Percentiles rank a stretch among this genome's conserved stretches.
These are phyloP conservation scores for Microstegium vimineum DNA, from an alignment of 176 grass and related monocot genomes.

Conservation along the genomic window DNA sequence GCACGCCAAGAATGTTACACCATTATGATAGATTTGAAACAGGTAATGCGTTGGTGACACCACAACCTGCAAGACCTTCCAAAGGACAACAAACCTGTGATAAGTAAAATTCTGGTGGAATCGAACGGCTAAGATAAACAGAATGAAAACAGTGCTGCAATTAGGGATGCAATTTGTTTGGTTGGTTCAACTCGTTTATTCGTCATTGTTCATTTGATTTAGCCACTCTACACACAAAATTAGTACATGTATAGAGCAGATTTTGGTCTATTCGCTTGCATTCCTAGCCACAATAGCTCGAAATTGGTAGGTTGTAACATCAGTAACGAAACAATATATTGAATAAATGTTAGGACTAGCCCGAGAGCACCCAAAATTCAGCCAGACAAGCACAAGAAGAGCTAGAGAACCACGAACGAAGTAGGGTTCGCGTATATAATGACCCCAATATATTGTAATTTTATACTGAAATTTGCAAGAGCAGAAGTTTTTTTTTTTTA, in stretches of 20 bases:
- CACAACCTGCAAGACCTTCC: constrained; percentile 70
- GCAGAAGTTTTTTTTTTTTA: constrained; percentile 39
- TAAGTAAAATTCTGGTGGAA: background rate
- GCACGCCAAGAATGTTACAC: constrained; percentile 75
- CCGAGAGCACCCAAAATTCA: background rate
- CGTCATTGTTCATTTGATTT: background rate
- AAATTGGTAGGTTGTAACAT: background rate
- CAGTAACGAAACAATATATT: background rate
- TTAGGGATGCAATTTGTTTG: background rate
- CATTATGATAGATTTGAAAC: constrained; percentile 66
- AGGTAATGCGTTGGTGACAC: constrained; percentile 90
- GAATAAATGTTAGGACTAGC: background rate
- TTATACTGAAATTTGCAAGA: background rate
- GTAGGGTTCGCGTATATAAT: background rate
- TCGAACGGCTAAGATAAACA: background rate
- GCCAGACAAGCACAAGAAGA: background rate
- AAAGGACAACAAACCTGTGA: background rate
- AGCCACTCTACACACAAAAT: background rate
- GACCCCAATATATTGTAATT: too few species aligned
- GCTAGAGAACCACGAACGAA: background rate
- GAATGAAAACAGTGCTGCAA: background rate
- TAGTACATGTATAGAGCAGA: background rate
- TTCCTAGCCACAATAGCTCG: background rate
- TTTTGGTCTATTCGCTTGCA: background rate
- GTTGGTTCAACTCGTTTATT: background rate